Conservation (phyloP, 371 early-diverging fungal genomes). For the Mucor irregularis region DNA sequence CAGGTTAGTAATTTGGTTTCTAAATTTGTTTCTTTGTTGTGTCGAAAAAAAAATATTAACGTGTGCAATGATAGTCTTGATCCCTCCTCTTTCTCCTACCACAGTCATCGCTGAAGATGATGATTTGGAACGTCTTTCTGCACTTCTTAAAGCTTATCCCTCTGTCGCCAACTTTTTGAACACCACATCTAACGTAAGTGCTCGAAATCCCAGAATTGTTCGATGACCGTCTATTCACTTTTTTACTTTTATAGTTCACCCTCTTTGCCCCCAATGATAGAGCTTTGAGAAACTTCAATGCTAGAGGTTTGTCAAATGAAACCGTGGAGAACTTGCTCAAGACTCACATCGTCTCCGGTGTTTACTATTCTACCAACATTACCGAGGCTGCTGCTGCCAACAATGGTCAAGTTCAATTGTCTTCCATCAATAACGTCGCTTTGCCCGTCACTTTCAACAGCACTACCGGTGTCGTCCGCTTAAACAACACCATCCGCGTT, state of each 20-base stretch:
- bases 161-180: slow-evolving; percentile 18
- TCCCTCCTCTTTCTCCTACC: slow-evolving; percentile 32
- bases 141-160: slow-evolving; percentile 8
- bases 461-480: slow-evolving; percentile 4
- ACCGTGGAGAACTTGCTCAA: slow-evolving; percentile 20
- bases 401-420: slow-evolving; percentile 10
- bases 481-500: slow-evolving; percentile 38
- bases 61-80: slow-evolving; percentile 22
- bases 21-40: background rate
- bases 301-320: background rate
- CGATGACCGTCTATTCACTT: background rate
- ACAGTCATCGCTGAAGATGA: slow-evolving; percentile 15
- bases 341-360: slow-evolving; percentile 41
- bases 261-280: slow-evolving; percentile 37
- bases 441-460: slow-evolving; percentile 18
- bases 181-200: slow-evolving; percentile 29
- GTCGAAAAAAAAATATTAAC: background rate
- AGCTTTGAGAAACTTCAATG: slow-evolving; percentile 17
- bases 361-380: slow-evolving; percentile 39
- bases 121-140: slow-evolving; percentile 8
- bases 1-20: slow-evolving; percentile 18
- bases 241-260: slow-evolving; percentile 27
- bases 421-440: slow-evolving; percentile 4
- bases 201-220: too few species aligned
- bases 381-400: slow-evolving; percentile 19